A percentile compares a stretch with the other conserved stretches of the same genome.
Conservation (phyloP, 768 basidiomycete genomes). For the Russula griseocarnosa region DNA sequence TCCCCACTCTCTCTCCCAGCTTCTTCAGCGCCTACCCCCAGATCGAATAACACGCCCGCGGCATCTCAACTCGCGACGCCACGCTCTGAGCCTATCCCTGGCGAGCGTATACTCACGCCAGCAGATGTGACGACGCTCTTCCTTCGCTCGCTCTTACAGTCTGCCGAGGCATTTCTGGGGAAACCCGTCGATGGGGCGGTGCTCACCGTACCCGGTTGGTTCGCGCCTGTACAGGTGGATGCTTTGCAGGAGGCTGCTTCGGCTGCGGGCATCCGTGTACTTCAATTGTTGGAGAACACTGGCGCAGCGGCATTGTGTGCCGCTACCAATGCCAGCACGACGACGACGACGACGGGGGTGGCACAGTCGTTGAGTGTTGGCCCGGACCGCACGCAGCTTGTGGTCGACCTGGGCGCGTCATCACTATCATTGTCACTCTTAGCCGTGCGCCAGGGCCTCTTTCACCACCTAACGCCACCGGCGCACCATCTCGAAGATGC, state of each 20-base stretch:
- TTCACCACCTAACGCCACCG: conserved; percentile 52
- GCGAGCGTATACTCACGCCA: conserved; percentile 70
- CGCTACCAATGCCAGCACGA: conserved; percentile 32
- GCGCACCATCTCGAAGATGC: conserved; percentile 41
- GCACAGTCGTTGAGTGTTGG: conserved; percentile 39
- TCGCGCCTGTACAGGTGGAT: conserved; percentile 59
- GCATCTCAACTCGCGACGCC: conserved; percentile 68
- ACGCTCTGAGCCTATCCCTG: conserved; percentile 62
- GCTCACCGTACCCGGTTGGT: conserved; percentile 75
- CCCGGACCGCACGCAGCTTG: conserved; percentile 69
- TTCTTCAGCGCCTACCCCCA: conserved; percentile 42
- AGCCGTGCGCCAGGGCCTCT: conserved; percentile 71
- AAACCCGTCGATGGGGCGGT: conserved; percentile 75
- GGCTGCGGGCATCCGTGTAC: conserved; percentile 76
- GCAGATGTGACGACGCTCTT: conserved; percentile 83
- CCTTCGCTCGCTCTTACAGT: conserved; percentile 76
- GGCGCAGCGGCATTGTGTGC: conserved; percentile 68
- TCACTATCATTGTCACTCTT: conserved; percentile 66
- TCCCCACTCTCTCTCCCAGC: conserved; percentile 50
- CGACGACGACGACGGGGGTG: conserved; percentile 35
- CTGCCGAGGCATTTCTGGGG: conserved; percentile 89
- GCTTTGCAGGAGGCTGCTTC: conserved; percentile 72
- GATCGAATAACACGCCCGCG: conserved; percentile 51
- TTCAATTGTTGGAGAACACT: conserved; percentile 85
- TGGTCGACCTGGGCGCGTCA: conserved; percentile 79